A percentile compares a stretch with the other conserved stretches of the same genome.
phyloP scores from a whole-genome alignment of 2,329 filamentous ascomycete species.

The Simplicillium aogashimaense region DNA sequence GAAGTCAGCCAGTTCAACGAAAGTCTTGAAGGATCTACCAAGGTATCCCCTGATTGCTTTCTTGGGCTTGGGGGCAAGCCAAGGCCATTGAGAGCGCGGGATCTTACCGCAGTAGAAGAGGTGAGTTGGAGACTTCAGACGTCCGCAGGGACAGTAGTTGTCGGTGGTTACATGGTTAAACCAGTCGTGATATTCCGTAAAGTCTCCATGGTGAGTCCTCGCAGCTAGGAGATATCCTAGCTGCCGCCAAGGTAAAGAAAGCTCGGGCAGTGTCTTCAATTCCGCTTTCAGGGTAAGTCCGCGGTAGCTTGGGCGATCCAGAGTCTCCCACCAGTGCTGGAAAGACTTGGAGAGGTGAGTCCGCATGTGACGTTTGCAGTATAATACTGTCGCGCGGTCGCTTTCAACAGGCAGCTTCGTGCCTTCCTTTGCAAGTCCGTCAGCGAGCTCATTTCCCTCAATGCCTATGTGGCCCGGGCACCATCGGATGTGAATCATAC shows the following conservation, averaged over 20 bases:
- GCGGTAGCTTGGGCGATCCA: conserved; percentile 1
- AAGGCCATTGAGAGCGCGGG: background rate
- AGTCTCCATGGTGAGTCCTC: conserved; percentile 6
- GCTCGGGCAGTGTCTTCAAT: background rate
- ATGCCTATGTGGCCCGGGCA: conserved; percentile 1
- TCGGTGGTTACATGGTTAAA: conserved; percentile 3
- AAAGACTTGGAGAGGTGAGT: background rate
- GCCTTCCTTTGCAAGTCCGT: conserved; percentile 4
- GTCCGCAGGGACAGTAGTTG: conserved; percentile 2
- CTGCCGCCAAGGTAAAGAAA: background rate
- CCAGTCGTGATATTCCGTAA: conserved; percentile 5
- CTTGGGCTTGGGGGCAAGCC: conserved; percentile 1
- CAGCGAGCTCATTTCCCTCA: conserved; percentile 3
- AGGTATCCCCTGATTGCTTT: conserved; percentile 1
- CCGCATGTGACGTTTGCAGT: conserved; percentile 2
- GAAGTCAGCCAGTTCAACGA: background rate
- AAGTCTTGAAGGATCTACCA: conserved; percentile 1
- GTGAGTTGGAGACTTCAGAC: conserved; percentile 3
- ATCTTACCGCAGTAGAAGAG: conserved; percentile 4
- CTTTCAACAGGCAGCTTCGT: background rate
- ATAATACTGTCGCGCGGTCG: background rate
- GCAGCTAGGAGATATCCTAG: conserved; percentile 3
- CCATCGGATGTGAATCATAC: conserved; percentile 2
- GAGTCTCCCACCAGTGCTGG: conserved; percentile 1
- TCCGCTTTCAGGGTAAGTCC: background rate